Evolutionary conservation across 2,329 filamentous ascomycete genomes (phyloP).

Genomic region (Fusarium chlamydosporum): DNA sequence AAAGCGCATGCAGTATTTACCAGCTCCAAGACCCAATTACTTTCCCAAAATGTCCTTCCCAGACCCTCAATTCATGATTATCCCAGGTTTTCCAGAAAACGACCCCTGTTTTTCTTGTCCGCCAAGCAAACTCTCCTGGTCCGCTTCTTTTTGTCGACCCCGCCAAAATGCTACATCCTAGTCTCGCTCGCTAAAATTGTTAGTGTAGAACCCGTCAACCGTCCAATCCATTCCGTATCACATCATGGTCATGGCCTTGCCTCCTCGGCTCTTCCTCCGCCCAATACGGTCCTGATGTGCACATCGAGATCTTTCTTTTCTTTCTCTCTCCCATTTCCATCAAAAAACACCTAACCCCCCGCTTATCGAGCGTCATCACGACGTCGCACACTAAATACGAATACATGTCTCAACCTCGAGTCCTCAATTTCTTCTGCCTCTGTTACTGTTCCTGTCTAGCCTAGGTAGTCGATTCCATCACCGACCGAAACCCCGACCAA

Average conservation of each 20-base stretch:
- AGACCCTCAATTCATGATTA: conserved; percentile 24
- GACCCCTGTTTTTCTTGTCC: conserved; percentile 21
- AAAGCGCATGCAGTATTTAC: neutral
- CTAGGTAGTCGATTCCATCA: conserved; percentile 3
- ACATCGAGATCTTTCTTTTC: conserved; percentile 42
- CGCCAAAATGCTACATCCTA: conserved; percentile 37
- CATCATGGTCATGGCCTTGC: conserved; percentile 29
- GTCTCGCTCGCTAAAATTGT: conserved; percentile 31
- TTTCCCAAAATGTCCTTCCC: conserved; percentile 4
- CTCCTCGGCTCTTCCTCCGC: conserved; percentile 28
- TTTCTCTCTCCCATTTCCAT: conserved; percentile 14
- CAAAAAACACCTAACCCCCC: conserved; percentile 23
- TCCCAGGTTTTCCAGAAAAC: conserved; percentile 5
- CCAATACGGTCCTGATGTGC: conserved; percentile 34
- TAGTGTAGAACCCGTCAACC: conserved; percentile 6
- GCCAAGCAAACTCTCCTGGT: conserved; percentile 17
- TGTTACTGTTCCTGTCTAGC: conserved; percentile 9
- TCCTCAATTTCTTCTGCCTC: conserved; percentile 16
- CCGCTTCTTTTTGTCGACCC: conserved; percentile 46
- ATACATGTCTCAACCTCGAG: conserved; percentile 35
- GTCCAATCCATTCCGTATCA: conserved; percentile 11
- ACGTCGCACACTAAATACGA: conserved; percentile 32
- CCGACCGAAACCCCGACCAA: conserved; percentile 8
- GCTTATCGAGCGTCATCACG: conserved; percentile 40
- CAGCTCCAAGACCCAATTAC: neutral